Evolutionary conservation across 805 yeast species (phyloP), one percentile per base, ranked within the genome.

Genomic region (Saturnispora gosingensis): DNA sequence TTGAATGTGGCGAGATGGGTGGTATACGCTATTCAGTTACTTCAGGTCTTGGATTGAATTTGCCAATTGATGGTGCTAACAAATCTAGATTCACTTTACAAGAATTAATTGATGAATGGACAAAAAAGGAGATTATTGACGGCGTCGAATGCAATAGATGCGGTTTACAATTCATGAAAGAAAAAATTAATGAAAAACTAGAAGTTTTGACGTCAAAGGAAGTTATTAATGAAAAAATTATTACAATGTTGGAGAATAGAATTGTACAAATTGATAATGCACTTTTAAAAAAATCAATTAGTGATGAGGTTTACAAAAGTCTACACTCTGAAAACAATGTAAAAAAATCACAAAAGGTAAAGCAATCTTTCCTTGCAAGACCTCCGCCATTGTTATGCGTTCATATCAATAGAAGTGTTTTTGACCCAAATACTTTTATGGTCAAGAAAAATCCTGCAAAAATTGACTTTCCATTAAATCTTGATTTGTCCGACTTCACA

Each of bases 131-230:
- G 63, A 79, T 85, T 22, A 89, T 91, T 53, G 90, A 88, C 58
- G 96, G 89, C 45, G 99, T 91, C 36, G 91, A 89, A 67, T 91
- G 99, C 71, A 88, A 90, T 62, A 75, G 98, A 60, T 91, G 98
- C 72, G 91, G 95, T 3, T 72, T 91, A 57, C 66, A 67, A 28
- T 82, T 81, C 53, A 82, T 86, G 11, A 69, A 67, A 48, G 74
- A 72, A n/a, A 80, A 75, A 55, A 67, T 83, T 34, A 48, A 59
- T 18, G 70, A 65, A 15, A 75, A 76, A 55, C 49, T 75, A 4
- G 58, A 59, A 3, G 59, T 56, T 22, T 43, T 45, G 9, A 47
- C 54, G 7, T 53, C 48, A 7, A 46, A 58, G 54, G 35, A 61
- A 56, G 8, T 55, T 53, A 34, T 52, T 49, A 54, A 57, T 56